These are phyloP conservation scores for Pisolithus microcarpus DNA, from an alignment of 768 basidiomycete genomes.

Conservation along the genomic window DNA sequence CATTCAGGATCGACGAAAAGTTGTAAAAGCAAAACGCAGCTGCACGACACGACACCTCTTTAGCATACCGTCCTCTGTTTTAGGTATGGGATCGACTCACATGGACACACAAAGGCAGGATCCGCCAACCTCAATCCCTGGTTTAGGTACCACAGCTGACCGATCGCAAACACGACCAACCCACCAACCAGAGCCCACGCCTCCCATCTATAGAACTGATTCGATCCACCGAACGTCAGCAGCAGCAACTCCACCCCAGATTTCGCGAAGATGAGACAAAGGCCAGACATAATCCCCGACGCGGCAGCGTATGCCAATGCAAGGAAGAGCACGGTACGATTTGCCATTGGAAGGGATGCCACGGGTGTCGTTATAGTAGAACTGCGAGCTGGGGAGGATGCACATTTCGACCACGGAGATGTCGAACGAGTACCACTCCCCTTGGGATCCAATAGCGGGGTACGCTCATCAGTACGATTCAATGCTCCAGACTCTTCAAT, in stretches of 20 bases:
- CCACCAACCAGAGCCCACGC: constrained; percentile 74
- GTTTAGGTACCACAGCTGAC: constrained; percentile 82
- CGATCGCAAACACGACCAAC: constrained; percentile 63
- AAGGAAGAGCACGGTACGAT: constrained; percentile 51
- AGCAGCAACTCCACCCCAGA: constrained; percentile 86
- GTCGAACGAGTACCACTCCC: constrained; percentile 22
- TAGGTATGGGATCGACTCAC: constrained; percentile 36
- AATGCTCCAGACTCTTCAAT: constrained; percentile 28
- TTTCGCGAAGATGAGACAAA: constrained; percentile 92
- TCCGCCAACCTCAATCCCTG: constrained; percentile 73
- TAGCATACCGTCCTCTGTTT: not conserved
- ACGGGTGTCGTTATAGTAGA: constrained; percentile 19
- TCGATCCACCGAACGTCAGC: constrained; percentile 64
- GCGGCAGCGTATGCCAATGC: constrained; percentile 83
- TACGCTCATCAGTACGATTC: constrained; percentile 36
- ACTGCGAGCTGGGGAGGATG: constrained; percentile 20
- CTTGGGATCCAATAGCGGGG: constrained; percentile 46
- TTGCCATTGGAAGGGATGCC: constrained; percentile 19
- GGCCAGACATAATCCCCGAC: constrained; percentile 83
- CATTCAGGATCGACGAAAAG: constrained; percentile 83
- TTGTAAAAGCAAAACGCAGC: constrained; percentile 97
- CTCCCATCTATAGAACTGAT: constrained; percentile 82
- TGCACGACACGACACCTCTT: constrained; percentile 13
- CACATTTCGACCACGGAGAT: constrained; percentile 13
- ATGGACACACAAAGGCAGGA: constrained; percentile 80